phyloP scores from a whole-genome alignment of 1,284 basidiomycete species.

The Clitocybe nebularis region DNA sequence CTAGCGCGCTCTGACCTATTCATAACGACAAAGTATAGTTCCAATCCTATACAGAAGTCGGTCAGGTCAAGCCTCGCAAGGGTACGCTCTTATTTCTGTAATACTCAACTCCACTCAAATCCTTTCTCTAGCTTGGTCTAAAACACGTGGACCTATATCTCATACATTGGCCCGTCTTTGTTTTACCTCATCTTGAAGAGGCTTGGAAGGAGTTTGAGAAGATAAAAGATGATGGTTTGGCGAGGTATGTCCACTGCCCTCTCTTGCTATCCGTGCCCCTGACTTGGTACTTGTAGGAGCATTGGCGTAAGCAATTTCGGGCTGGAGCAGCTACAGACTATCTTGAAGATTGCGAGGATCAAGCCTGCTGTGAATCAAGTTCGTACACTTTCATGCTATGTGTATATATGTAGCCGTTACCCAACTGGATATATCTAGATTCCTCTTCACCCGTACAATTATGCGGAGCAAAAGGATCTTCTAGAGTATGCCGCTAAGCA shows the following conservation, averaged over 20 bases:
- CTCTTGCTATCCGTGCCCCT: not conserved
- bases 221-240: conserved; percentile 56
- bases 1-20: conserved; percentile 44
- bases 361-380: conserved; percentile 79
- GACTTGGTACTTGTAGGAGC: conserved; percentile 41
- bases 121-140: conserved; percentile 49
- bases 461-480: conserved; percentile 45
- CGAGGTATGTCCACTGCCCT: conserved; percentile 38
- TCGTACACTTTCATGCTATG: not conserved
- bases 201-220: conserved; percentile 69
- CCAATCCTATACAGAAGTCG: conserved; percentile 37
- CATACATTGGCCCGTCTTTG: conserved; percentile 48
- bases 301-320: conserved; percentile 82
- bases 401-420: too few species aligned
- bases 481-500: conserved; percentile 57
- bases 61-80: conserved; percentile 31
- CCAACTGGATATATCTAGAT: conserved; percentile 37
- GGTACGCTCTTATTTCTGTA: conserved; percentile 20
- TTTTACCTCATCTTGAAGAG: conserved; percentile 44
- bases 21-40: conserved; percentile 56
- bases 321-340: conserved; percentile 51
- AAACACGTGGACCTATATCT: conserved; percentile 73
- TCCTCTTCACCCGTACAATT: conserved; percentile 70
- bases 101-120: too few species aligned
- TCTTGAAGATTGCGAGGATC: conserved; percentile 55